Evolutionary conservation across 2,329 filamentous ascomycete species (phyloP), one percentile per base, ranked within the genome.

Genomic region (Fusarium phyllophilum): DNA sequence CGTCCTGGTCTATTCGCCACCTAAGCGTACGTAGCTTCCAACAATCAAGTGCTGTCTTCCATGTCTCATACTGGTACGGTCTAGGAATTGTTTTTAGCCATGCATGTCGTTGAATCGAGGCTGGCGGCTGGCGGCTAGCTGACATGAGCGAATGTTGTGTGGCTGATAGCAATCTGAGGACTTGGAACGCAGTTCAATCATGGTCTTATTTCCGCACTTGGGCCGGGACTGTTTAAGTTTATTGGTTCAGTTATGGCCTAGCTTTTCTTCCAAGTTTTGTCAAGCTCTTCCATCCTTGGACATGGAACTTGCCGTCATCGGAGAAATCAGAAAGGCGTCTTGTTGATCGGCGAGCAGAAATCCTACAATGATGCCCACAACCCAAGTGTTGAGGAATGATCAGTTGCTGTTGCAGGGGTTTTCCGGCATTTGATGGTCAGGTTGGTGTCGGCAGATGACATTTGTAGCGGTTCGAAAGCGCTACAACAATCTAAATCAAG

Each of bases 1-100:
- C 49, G 36, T 42, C 17, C 26, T 51, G 41, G n/a, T 36, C 44
- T 31, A 39, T 72, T 74, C 64, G 71, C 71, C 71, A 74, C 71
- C 33, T 13, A 13, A 29, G 48, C 38, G 13, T 57, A 44, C 34
- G 38, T 42, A 68, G 54, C 51, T 33, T 29, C 34, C n/a, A 39
- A 24, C 46, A 41, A 56, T 31, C 33, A 51, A 42, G 39, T 29
- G 59, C 24, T 61, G 20, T 24, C 56, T 18, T 42, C 26, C 34
- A 34, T 51, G 24, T 48, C 58, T 38, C 12, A 22, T 41, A 29
- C 26, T 29, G 26, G 26, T 29, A 64, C 38, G 34, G 34, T n/a
- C 26, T 57, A 44, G 26, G 22, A 31, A 49, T 36, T 34, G 49
- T 41, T 31, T 70, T 41, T 33, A 49, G 49, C 66, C 58, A 65